Evolutionary conservation across 2,329 filamentous ascomycete species (phyloP).

Genomic region (Chaetothyriales sp.): DNA sequence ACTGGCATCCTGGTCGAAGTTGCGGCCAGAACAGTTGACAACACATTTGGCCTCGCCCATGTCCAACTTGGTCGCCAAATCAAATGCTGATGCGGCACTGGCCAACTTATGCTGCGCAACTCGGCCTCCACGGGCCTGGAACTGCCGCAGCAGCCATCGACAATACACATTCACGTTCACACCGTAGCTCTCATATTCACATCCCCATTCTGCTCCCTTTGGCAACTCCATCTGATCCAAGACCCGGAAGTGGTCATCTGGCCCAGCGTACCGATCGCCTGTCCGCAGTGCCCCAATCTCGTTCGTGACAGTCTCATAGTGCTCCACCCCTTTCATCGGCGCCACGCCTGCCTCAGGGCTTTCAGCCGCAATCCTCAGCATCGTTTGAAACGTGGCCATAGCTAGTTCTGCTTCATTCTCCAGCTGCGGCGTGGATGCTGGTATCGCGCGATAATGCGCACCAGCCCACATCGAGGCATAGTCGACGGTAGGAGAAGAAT

Average conservation of each 20-base stretch:
- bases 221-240: slow-evolving; percentile 19
- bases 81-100: slow-evolving; percentile 25
- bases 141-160: slow-evolving; percentile 26
- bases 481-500: slow-evolving; percentile 23
- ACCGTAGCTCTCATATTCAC: slow-evolving; percentile 27
- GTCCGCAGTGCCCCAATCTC: slow-evolving; percentile 16
- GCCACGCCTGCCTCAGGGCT: slow-evolving; percentile 25
- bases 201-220: slow-evolving; percentile 26
- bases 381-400: slow-evolving; percentile 24
- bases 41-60: slow-evolving; percentile 21
- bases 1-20: slow-evolving; percentile 27
- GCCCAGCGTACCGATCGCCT: slow-evolving; percentile 18
- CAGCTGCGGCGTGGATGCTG: slow-evolving; percentile 23
- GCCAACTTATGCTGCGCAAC: slow-evolving; percentile 15
- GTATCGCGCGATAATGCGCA: slow-evolving; percentile 33
- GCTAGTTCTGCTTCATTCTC: slow-evolving; percentile 24
- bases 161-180: slow-evolving; percentile 32
- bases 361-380: slow-evolving; percentile 23
- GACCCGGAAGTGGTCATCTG: slow-evolving; percentile 25
- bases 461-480: slow-evolving; percentile 34
- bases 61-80: slow-evolving; percentile 14
- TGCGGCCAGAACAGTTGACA: slow-evolving; percentile 32
- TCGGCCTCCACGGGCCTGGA: slow-evolving; percentile 26
- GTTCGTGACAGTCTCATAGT: slow-evolving; percentile 24
- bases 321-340: slow-evolving; percentile 27